Conservation (phyloP, 768 basidiomycete genomes). For the Tubosaeta sp. region DNA sequence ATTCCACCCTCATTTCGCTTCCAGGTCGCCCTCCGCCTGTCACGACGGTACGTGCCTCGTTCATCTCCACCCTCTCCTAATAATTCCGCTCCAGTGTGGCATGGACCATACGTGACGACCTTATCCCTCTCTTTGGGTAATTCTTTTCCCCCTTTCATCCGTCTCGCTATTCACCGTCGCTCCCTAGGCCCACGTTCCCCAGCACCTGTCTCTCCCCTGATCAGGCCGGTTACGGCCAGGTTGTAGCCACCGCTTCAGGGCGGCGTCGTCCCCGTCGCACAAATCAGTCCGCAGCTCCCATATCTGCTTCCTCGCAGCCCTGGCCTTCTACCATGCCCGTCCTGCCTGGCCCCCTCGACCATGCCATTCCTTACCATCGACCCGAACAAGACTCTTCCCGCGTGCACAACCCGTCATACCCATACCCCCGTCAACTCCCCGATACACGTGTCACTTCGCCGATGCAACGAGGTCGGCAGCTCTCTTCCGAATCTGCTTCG, state of each 20-base stretch:
- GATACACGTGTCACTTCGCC: constrained; percentile 27
- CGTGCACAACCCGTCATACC: constrained; percentile 24
- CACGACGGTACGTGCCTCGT: constrained; percentile 59
- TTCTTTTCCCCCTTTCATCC: constrained; percentile 9
- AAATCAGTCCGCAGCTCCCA: constrained; percentile 36
- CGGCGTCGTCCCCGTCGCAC: constrained; percentile 58
- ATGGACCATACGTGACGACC: constrained; percentile 82
- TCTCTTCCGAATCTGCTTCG: constrained; percentile 24
- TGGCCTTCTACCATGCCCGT: constrained; percentile 47
- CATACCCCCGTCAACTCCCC: constrained; percentile 30
- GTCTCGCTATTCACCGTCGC: constrained; percentile 15
- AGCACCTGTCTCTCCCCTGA: constrained; percentile 80
- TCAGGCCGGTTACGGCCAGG: constrained; percentile 83
- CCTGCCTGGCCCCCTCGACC: constrained; percentile 23
- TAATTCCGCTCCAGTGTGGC: constrained; percentile 56
- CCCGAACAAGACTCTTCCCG: constrained; percentile 25
- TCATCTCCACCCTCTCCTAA: constrained; percentile 13
- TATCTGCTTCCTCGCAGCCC: constrained; percentile 31
- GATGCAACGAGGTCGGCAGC: constrained; percentile 28
- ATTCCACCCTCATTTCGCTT: constrained; percentile 20
- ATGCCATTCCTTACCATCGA: constrained; percentile 22
- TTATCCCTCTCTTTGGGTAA: constrained; percentile 86
- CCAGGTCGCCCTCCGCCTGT: constrained; percentile 73
- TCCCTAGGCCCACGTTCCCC: constrained; percentile 72
- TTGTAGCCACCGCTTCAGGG: constrained; percentile 58